Percentiles rank a stretch among this genome's conserved stretches.
These are phyloP conservation scores for Fusarium guadeloupense DNA, from an alignment of 2,329 filamentous ascomycete genomes.

Conservation along the genomic window DNA sequence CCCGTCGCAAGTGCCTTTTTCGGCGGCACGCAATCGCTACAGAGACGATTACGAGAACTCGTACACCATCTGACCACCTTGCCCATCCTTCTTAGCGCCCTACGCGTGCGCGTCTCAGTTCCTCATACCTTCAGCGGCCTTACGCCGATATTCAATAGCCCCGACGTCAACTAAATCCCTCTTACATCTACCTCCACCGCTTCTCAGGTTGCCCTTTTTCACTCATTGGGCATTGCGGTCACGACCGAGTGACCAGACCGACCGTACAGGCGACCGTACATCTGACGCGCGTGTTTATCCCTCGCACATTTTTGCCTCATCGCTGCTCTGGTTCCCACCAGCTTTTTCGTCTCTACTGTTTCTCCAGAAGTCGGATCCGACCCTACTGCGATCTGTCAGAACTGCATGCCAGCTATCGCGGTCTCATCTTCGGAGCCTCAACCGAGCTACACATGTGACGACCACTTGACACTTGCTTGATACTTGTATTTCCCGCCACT, in stretches of 20 bases:
- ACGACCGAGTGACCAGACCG: constrained; percentile 30
- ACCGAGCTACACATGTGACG: constrained; percentile 31
- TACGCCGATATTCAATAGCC: background rate
- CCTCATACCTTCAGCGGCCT: constrained; percentile 1
- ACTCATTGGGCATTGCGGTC: constrained; percentile 14
- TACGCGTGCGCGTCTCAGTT: constrained; percentile 13
- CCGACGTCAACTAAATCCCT: constrained; percentile 10
- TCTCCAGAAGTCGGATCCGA: constrained; percentile 17
- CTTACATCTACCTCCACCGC: background rate
- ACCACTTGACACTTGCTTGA: constrained; percentile 26
- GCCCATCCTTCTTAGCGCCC: constrained; percentile 2
- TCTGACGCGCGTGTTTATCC: constrained; percentile 32
- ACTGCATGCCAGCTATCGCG: constrained; percentile 19
- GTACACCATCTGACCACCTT: background rate
- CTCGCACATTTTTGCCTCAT: constrained; percentile 21
- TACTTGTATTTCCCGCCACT: constrained; percentile 22
- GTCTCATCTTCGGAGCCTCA: constrained; percentile 30
- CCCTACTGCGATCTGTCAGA: constrained; percentile 19
- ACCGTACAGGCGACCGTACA: constrained; percentile 37
- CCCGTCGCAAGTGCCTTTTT: background rate
- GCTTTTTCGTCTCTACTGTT: constrained; percentile 10
- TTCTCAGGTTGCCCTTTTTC: constrained; percentile 13
- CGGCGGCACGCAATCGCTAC: background rate
- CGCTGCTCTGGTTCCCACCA: constrained; percentile 15
- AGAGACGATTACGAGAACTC: background rate